A percentile compares a stretch with the other conserved stretches of the same genome.
phyloP scores from a whole-genome alignment of 2,329 filamentous ascomycete species.

The Aspergillus tubingensis region DNA sequence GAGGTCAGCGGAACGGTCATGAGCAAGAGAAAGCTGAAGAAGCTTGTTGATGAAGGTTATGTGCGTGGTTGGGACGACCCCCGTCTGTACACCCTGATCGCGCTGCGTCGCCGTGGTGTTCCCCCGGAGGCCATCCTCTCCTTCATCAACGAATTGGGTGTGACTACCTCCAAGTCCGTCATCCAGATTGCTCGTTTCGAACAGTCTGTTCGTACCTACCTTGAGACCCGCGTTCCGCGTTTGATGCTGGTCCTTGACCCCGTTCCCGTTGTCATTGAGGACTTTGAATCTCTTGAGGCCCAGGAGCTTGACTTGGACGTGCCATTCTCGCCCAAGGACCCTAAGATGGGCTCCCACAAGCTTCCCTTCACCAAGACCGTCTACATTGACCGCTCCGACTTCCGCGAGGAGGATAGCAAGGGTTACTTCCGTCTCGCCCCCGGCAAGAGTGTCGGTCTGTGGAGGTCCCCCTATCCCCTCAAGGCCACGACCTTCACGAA shows the following conservation, averaged over 20 bases:
- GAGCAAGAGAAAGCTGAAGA: slow-evolving; percentile 80
- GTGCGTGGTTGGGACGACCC: slow-evolving; percentile 92
- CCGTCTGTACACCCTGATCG: slow-evolving; percentile 83
- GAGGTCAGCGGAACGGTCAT: slow-evolving; percentile 83
- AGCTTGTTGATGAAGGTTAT: slow-evolving; percentile 73
- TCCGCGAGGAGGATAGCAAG: slow-evolving; percentile 63
- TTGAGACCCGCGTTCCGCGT: slow-evolving; percentile 84
- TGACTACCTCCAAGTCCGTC: slow-evolving; percentile 76
- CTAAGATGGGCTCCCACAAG: slow-evolving; percentile 55
- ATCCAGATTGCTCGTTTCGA: slow-evolving; percentile 85
- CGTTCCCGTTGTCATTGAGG: slow-evolving; percentile 77
- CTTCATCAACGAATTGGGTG: slow-evolving; percentile 88
- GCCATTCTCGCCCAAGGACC: slow-evolving; percentile 79
- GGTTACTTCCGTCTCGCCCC: slow-evolving; percentile 79
- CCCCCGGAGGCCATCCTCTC: slow-evolving; percentile 85
- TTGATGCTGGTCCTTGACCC: slow-evolving; percentile 90
- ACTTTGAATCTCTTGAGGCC: slow-evolving; percentile 71
- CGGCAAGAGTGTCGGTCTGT: slow-evolving; percentile 71
- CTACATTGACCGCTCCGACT: slow-evolving; percentile 82
- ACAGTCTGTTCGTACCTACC: slow-evolving; percentile 77
- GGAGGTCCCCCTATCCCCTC: slow-evolving; percentile 70
- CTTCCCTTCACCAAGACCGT: slow-evolving; percentile 72
- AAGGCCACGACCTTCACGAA: slow-evolving; percentile 68
- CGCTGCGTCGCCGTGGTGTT: slow-evolving; percentile 77
- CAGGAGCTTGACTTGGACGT: slow-evolving; percentile 66